phyloP scores from a whole-genome alignment of 2,329 filamentous ascomycete genomes.

The Sclerotinia subarctica region DNA sequence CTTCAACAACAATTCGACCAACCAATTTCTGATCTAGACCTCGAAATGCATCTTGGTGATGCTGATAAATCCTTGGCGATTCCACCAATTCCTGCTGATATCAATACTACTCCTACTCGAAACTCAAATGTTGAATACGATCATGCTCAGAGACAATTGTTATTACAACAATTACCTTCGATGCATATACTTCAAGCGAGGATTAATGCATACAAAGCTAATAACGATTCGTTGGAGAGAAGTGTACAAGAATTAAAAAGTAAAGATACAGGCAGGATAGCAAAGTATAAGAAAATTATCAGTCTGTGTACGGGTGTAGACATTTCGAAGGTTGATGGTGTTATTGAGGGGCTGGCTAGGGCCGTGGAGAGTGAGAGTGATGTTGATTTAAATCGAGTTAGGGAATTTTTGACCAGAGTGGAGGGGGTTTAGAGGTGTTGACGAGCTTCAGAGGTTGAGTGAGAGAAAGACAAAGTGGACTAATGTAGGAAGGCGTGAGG shows the following conservation, averaged over 20 bases:
- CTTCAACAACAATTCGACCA: slow-evolving; percentile 48
- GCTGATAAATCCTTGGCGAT: slow-evolving; percentile 37
- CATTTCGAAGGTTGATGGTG: slow-evolving; percentile 71
- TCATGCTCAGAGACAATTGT: slow-evolving; percentile 42
- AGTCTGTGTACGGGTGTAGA: slow-evolving; percentile 78
- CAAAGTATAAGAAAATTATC: slow-evolving; percentile 85
- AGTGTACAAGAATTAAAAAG: slow-evolving; percentile 70
- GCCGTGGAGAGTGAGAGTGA: slow-evolving; percentile 88
- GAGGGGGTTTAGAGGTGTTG: slow-evolving; percentile 39
- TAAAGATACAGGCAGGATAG: slow-evolving; percentile 77
- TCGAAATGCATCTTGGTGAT: slow-evolving; percentile 46
- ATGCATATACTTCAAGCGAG: slow-evolving; percentile 62
- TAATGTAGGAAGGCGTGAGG: not conserved
- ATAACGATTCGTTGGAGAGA: slow-evolving; percentile 64
- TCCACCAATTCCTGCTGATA: slow-evolving; percentile 29
- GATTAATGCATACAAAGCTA: slow-evolving; percentile 65
- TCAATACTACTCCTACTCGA: slow-evolving; percentile 32
- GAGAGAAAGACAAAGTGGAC: not conserved
- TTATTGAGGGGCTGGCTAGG: slow-evolving; percentile 74
- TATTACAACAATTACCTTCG: slow-evolving; percentile 50
- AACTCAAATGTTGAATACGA: slow-evolving; percentile 45
- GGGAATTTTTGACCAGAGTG: slow-evolving; percentile 76
- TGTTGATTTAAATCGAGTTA: slow-evolving; percentile 71
- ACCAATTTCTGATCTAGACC: slow-evolving; percentile 52
- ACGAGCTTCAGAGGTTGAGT: not conserved